Evolutionary conservation across 2,329 filamentous ascomycete species (phyloP).

Genomic region (Podosphaera xanthii): DNA sequence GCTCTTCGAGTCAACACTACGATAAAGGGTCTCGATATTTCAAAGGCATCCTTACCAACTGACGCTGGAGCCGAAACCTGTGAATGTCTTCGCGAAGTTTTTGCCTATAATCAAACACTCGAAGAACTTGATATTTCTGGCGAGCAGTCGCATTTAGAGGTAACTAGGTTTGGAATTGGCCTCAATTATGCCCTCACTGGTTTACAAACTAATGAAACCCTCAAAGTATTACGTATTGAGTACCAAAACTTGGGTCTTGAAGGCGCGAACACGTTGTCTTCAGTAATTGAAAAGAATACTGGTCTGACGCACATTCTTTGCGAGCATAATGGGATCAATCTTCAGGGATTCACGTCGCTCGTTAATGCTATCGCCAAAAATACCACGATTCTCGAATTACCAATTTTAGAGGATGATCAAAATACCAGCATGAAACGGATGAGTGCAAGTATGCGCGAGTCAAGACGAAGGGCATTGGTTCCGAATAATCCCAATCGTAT

Average conservation of each 20-base stretch:
- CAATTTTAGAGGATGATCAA: conserved; percentile 38
- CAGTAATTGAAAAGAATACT: conserved; percentile 40
- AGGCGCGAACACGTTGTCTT: conserved; percentile 45
- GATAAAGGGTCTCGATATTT: conserved; percentile 42
- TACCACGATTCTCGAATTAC: conserved; percentile 35
- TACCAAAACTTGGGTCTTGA: conserved; percentile 46
- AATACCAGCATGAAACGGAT: conserved; percentile 31
- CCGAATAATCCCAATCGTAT: conserved; percentile 8
- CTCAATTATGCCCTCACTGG: conserved; percentile 43
- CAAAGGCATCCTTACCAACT: conserved; percentile 44
- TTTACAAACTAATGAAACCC: conserved; percentile 36
- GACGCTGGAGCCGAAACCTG: conserved; percentile 47
- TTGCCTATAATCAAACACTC: conserved; percentile 42
- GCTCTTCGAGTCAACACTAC: conserved; percentile 39
- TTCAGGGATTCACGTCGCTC: conserved; percentile 46
- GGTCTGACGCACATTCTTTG: conserved; percentile 43
- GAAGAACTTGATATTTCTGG: conserved; percentile 47
- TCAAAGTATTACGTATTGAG: conserved; percentile 40
- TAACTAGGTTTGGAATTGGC: conserved; percentile 43
- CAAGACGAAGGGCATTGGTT: conserved; percentile 4
- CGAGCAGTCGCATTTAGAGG: conserved; percentile 48
- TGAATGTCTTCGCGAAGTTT: conserved; percentile 36
- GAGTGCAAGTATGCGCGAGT: conserved; percentile 16
- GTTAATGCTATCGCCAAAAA: conserved; percentile 48
- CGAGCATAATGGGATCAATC: conserved; percentile 47